Evolutionary conservation across 2,329 filamentous ascomycete species (phyloP).

Genomic region (Xylaria multiplex): DNA sequence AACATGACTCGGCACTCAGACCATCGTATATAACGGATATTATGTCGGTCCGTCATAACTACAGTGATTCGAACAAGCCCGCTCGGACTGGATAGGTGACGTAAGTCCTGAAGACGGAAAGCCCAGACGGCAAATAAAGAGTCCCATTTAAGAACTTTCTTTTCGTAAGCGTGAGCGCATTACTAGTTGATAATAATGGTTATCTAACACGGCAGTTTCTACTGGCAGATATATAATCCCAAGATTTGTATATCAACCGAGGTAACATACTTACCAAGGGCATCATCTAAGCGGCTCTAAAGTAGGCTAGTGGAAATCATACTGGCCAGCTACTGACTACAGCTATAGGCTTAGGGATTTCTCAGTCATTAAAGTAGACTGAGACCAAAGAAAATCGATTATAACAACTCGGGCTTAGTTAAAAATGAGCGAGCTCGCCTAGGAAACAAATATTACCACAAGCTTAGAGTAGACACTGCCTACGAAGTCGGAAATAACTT

Average conservation of each 20-base stretch:
- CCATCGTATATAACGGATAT: slow-evolving; percentile 29
- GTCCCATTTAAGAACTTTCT: background rate
- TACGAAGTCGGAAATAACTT: no score
- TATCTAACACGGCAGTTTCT: slow-evolving; percentile 24
- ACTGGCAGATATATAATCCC: background rate
- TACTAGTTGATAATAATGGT: background rate
- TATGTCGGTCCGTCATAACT: slow-evolving; percentile 26
- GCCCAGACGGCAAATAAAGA: slow-evolving; percentile 19
- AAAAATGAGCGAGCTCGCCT: background rate
- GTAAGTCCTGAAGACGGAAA: background rate
- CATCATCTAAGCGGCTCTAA: background rate
- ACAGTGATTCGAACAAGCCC: slow-evolving; percentile 14
- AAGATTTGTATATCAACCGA: background rate
- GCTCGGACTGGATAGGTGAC: slow-evolving; percentile 10
- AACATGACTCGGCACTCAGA: slow-evolving; percentile 23
- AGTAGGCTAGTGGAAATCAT: background rate
- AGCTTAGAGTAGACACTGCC: no score
- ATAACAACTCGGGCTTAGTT: background rate
- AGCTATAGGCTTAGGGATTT: background rate
- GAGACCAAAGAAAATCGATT: background rate
- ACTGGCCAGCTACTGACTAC: no score
- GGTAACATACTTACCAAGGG: background rate
- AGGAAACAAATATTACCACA: no score
- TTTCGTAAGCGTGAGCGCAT: background rate
- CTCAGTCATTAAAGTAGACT: background rate